Evolutionary conservation across 202 grass and related monocot species (phyloP), one percentile per base, ranked within the genome.

Genomic region (Hordeum pubiflorum): DNA sequence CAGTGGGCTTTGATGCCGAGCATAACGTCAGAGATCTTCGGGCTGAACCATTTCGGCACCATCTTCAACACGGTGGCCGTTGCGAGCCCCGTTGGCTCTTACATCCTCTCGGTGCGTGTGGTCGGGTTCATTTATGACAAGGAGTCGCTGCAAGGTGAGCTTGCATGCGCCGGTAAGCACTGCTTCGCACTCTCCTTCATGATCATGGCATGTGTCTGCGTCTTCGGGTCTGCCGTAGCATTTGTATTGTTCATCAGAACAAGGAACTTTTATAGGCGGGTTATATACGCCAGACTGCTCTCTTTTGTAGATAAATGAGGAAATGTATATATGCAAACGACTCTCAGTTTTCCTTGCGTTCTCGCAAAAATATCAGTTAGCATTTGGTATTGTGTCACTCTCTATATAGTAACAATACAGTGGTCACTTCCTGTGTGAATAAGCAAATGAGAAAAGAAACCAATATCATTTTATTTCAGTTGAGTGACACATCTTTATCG

Each of bases 1-100:
- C 94, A 94, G 81, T 97, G 94, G 94, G 70, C 91, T 8, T 76
- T 97, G 24, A 97, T 97, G 91, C 91, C 94, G 8, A 94, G 90
- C 63, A 84, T 97, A 56, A 92, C 94, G 0, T 92, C 91, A 4
- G 94, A 97, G 68, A 84, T 97, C 55, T 97, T 97, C 13, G 94
- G 94, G 55, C 76, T 97, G 6, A 76, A 31, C 65, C 86, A 97
- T 75, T 94, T 97, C 0, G 94, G 94, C 14, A 94, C 91, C 14
- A 91, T 97, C 67, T 97, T 97, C 59, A 93, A 97, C 75, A 86
- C 65, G 4, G 92, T 94, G 71, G 91, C 91, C 0, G 81, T 91
- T 26, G 94, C 94, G 7, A 97, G 94, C 69, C 94, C 94, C 2
- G 38, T 81, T 1, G 94, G 94, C 1, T 97, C 94, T 2, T 97